Conservation (phyloP, 169 alveolate genomes). For the Plasmodium ovale region DNA sequence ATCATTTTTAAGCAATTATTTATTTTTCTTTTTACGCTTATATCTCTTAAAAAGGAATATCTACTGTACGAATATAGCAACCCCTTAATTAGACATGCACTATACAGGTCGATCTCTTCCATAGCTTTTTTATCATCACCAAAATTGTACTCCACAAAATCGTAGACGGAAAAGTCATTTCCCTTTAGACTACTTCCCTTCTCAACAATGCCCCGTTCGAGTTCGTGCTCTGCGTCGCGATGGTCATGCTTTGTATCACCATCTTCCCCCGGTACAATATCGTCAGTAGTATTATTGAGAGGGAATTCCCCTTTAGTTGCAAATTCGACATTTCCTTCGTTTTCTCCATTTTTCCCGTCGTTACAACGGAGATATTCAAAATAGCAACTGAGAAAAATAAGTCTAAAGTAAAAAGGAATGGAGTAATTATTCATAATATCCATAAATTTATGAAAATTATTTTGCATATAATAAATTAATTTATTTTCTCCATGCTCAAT, state of each 20-base stretch:
- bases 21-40: constrained; percentile 34
- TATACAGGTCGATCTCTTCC: constrained; percentile 56
- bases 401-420: constrained; percentile 59
- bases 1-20: constrained; percentile 66
- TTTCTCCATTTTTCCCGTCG: background rate
- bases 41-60: constrained; percentile 33
- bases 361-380: constrained; percentile 36
- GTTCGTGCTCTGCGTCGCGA: background rate
- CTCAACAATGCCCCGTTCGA: background rate
- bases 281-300: constrained; percentile 1
- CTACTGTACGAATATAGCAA: constrained; percentile 36
- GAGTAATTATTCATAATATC: constrained; percentile 65
- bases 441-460: constrained; percentile 61
- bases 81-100: constrained; percentile 60
- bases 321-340: background rate
- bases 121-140: constrained; percentile 24
- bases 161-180: background rate
- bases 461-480: constrained; percentile 69
- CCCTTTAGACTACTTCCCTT: background rate
- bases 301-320: background rate
- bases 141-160: constrained; percentile 54
- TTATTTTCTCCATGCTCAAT: constrained; percentile 69
- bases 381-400: constrained; percentile 63
- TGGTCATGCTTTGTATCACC: background rate
- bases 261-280: background rate